Conservation (phyloP, 371 early-diverging fungal genomes). For the Circinella umbellata region DNA sequence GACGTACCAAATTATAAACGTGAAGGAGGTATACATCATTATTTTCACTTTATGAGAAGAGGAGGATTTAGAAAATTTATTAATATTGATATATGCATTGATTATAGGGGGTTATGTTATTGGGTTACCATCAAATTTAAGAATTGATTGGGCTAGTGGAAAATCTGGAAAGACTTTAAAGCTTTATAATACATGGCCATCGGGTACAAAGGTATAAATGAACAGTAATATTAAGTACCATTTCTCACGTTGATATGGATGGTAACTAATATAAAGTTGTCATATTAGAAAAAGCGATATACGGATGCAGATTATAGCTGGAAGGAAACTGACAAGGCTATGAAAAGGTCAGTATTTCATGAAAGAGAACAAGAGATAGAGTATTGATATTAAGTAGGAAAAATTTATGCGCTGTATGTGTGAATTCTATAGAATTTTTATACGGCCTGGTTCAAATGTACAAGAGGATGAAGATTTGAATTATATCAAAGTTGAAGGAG, state of each 20-base stretch:
- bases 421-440: conserved; percentile 21
- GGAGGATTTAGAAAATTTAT: not conserved
- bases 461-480: conserved; percentile 10
- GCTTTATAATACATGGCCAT: conserved; percentile 16
- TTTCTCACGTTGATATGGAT: no score
- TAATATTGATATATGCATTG: not conserved
- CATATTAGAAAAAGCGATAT: conserved; percentile 27
- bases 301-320: conserved; percentile 40
- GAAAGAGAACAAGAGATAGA: not conserved
- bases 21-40: conserved; percentile 34
- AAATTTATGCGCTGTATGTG: not conserved
- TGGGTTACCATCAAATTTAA: conserved; percentile 30
- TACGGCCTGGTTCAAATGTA: conserved; percentile 17
- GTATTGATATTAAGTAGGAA: not conserved
- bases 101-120: conserved; percentile 40
- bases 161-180: conserved; percentile 26
- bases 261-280: no score
- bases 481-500: conserved; percentile 20
- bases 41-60: no score
- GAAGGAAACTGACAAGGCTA: conserved; percentile 37
- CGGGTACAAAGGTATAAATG: not conserved
- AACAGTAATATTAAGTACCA: no score
- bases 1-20: conserved; percentile 44
- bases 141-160: conserved; percentile 33
- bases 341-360: conserved; percentile 25